A percentile compares a stretch with the other conserved stretches of the same genome.
phyloP scores from a whole-genome alignment of 306 rosid genomes.

The Quercus aquifolioides region DNA sequence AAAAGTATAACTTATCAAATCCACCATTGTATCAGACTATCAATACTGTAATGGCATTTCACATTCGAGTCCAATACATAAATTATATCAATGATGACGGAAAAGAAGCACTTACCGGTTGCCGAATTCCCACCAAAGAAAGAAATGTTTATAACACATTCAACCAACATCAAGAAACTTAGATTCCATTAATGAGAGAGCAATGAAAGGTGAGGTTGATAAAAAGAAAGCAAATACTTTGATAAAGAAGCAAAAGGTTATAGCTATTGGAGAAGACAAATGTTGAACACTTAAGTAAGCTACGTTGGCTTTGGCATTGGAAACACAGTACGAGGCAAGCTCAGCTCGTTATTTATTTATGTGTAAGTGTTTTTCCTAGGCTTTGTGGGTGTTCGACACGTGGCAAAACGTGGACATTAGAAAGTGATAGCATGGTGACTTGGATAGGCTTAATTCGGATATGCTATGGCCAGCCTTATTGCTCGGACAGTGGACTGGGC shows the following conservation, averaged over 20 bases:
- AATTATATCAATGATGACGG: not conserved
- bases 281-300: too few species aligned
- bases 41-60: not conserved
- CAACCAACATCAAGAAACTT: conserved; percentile 27
- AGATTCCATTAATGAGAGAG: conserved; percentile 20
- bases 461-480: conserved; percentile 19
- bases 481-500: conserved; percentile 22
- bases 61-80: not conserved
- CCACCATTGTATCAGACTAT: not conserved
- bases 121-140: conserved; percentile 17
- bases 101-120: conserved; percentile 1
- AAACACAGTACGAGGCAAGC: not conserved
- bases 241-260: not conserved
- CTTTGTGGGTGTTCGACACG: conserved; percentile 17
- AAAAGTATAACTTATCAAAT: not conserved
- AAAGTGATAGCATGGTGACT: conserved; percentile 12
- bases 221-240: not conserved
- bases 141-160: not conserved
- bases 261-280: not conserved
- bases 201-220: conserved; percentile 7
- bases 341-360: not conserved
- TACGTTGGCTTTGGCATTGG: not conserved
- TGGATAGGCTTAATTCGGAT: not conserved
- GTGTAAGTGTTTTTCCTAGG: not conserved
- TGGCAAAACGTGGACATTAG: conserved; percentile 9